These are phyloP conservation scores for Raddia distichophylla DNA, from an alignment of 176 grass and related monocot species.

Conservation along the genomic window DNA sequence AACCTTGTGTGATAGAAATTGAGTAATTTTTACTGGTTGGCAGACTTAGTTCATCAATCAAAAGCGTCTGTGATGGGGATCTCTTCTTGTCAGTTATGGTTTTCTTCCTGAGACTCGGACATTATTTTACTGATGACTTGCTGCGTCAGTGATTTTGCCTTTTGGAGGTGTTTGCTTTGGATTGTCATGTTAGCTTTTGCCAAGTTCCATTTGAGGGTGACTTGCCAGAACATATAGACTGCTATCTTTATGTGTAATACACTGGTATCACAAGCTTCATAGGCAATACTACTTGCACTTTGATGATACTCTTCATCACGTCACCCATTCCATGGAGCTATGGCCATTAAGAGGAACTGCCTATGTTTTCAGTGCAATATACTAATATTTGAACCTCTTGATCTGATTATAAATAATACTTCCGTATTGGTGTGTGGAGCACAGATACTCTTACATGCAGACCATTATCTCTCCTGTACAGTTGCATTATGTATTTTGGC, in stretches of 20 bases:
- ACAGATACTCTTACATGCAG: background rate
- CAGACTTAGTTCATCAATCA: background rate
- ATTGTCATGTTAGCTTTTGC: conserved; percentile 21
- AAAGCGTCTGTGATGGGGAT: background rate
- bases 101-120: background rate
- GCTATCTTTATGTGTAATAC: background rate
- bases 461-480: conserved; percentile 12
- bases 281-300: background rate
- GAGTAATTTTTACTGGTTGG: background rate
- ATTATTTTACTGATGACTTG: background rate
- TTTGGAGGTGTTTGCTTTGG: background rate
- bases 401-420: background rate
- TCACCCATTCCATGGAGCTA: background rate
- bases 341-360: background rate
- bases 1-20: background rate
- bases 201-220: background rate
- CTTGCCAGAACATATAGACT: background rate
- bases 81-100: background rate
- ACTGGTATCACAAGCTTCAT: conserved; percentile 12
- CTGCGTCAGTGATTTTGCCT: background rate
- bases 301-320: background rate
- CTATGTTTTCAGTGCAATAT: background rate
- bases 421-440: background rate
- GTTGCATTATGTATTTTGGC: background rate
- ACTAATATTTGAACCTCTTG: conserved; percentile 11